A percentile compares a stretch with the other conserved stretches of the same genome.
These are phyloP conservation scores for Gyrodon lividus DNA, from an alignment of 768 basidiomycete genomes.

Conservation along the genomic window DNA sequence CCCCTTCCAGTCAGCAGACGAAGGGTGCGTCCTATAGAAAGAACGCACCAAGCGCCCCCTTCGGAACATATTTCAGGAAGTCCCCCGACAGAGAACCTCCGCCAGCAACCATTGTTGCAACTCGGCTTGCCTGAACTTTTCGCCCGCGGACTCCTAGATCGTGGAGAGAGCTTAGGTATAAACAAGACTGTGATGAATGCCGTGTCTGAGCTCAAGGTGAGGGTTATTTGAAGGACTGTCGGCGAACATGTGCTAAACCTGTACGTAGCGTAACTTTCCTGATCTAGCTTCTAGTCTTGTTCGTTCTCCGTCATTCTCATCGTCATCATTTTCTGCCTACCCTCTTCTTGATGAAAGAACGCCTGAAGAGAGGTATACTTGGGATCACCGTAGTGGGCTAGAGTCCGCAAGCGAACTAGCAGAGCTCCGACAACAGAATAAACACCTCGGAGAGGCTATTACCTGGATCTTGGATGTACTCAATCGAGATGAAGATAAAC, in stretches of 20 bases:
- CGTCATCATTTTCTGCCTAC: constrained; percentile 47
- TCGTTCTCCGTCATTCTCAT: constrained; percentile 44
- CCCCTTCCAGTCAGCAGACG: constrained; percentile 39
- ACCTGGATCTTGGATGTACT: constrained; percentile 75
- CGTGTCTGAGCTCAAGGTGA: constrained; percentile 72
- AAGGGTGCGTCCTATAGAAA: constrained; percentile 33
- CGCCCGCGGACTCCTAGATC: constrained; percentile 69
- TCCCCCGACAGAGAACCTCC: constrained; percentile 31
- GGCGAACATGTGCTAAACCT: constrained; percentile 8
- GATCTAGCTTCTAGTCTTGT: constrained; percentile 73
- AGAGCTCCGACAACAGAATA: constrained; percentile 55
- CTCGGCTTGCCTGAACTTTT: constrained; percentile 70
- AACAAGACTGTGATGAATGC: constrained; percentile 82
- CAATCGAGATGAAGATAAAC: constrained; percentile 47
- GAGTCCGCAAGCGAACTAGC: constrained; percentile 68
- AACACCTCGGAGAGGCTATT: constrained; percentile 65
- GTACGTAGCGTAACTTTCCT: constrained; percentile 73
- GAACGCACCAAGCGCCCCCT: constrained; percentile 27
- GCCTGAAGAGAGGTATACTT: constrained; percentile 57
- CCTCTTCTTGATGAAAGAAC: constrained; percentile 62
- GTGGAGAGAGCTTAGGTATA: constrained; percentile 78
- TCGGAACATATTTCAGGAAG: constrained; percentile 19
- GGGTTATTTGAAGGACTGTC: constrained; percentile 23
- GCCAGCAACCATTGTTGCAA: constrained; percentile 42
- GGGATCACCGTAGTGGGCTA: constrained; percentile 68